Evolutionary conservation across 2,329 filamentous ascomycete genomes (phyloP), one percentile per base, ranked within the genome.

Genomic region (Pseudogymnoascus verrucosus): DNA sequence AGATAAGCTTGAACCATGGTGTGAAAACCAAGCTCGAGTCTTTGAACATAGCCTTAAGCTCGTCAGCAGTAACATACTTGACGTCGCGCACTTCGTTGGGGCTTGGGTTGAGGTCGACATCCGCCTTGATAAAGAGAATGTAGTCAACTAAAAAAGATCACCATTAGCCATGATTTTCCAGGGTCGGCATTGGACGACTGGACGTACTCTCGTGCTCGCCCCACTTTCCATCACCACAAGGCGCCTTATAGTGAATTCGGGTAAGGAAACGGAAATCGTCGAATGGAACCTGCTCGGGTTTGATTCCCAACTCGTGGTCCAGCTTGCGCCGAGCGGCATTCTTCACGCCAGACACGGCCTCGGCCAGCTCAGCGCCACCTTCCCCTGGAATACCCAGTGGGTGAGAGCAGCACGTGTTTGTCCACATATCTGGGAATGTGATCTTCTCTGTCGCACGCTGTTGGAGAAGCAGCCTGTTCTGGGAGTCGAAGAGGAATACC

Each of bases 1-100:
- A 99, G 73, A 99, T 98, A 69, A 99, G 87, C 82, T 96, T 96
- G 82, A 99, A 99, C 95, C 95, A 99, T 1, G 95, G 95, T 0
- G 95, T 99, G 77, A 98, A 98, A 71, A 88, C 89, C 70, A 96
- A 82, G 62, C 78, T 82, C 3, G 89, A 85, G 73, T 97, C 89
- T 71, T 87, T 79, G 76, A 99, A 97, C 82, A 93, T 90, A 69
- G 83, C 75, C 82, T 91, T 95, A 69, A 99, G 82, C 71, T 92
- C 87, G 23, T 92, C 88, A 42, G 90, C 83, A 21, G 87, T 87
- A 65, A 97, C 93, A 71, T 96, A 99, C 75, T 87, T 83, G 21
- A 89, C 90, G 68, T 89, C 93, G 72, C 87, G 86, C 59, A 92
- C 93, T 79, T 99, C 95, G 77, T 99, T 99, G 68, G 83, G 81